Base-by-base conservation (phyloP, 495 filamentous ascomycete species). In the Xylaria telfairii region DNA sequence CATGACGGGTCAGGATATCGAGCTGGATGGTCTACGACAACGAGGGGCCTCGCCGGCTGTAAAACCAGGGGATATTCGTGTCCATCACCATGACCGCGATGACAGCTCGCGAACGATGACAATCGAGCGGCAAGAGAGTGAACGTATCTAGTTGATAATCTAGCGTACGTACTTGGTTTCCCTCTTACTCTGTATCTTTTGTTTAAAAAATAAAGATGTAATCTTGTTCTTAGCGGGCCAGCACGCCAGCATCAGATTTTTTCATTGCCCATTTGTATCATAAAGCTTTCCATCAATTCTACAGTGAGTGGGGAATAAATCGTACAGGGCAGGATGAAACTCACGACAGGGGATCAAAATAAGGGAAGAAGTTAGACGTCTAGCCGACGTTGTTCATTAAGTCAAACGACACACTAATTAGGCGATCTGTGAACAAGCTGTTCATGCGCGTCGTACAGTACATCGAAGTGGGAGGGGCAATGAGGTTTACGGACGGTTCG, bases 1-100 rank as follows among this genome's bases (percentile, higher is more conserved):
- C 8, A 71, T 71, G 21, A 34, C 53, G 37, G 51, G 66, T 2
- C 72, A 72, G n/a, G 76, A 77, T 13, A 78, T 78, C 66, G 76
- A 78, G 42, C 15, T 78, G 7, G 75, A 71, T 5, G 59, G 60
- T 10, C 49, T 78, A 34, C 76, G 76, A 44, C 73, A 71, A 28
- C 65, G 76, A 32, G 60, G 72, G 4, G 24, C 12, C 10, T 65
- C 68, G 17, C 68, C 68, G 7, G 47, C 17, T 10, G 12, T 41
- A 1, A 75, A 78, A 54, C 64, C 56, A 8, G 70, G 72, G 2
- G 47, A 71, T 15, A 47, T 70, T 24, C 68, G 19, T 24, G 21
- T 44, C 1, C 49, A 57, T 13, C 69, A 70, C 13, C 71, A 66
- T 26, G 64, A 70, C 17, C 76, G 49, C n/a, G 61, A 67, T 0